Evolutionary conservation across 129 eudicot species (phyloP).

Genomic region (Gnaphalium uliginosum): DNA sequence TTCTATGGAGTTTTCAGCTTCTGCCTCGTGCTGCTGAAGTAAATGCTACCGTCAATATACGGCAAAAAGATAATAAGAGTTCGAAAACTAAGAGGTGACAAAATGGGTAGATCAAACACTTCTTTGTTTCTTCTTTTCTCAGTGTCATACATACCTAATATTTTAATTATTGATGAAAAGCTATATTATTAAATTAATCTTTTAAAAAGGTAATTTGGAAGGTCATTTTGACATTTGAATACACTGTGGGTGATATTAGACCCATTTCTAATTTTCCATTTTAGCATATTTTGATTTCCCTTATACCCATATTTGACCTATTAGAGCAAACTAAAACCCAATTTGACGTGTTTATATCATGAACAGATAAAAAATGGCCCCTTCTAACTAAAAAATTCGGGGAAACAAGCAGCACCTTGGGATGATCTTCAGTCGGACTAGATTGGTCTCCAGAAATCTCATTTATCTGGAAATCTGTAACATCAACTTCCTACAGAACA

Average conservation of each 20-base stretch:
- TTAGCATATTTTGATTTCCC: background rate
- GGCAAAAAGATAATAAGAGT: background rate
- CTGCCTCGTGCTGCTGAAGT: constrained; percentile 41
- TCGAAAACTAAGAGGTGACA: background rate
- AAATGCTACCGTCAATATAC: background rate
- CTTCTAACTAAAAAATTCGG: background rate
- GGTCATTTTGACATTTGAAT: too few species aligned
- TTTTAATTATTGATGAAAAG: background rate
- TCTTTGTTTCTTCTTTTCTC: background rate
- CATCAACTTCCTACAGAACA: constrained; percentile 55
- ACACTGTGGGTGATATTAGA: too few species aligned
- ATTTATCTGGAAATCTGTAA: constrained; percentile 39
- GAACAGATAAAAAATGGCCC: background rate
- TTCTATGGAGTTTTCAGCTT: constrained; percentile 48
- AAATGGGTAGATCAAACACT: too few species aligned
- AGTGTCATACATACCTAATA: background rate
- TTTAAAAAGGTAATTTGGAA: too few species aligned
- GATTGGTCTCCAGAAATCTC: constrained; percentile 45
- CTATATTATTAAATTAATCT: background rate
- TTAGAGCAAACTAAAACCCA: background rate
- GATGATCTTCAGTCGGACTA: constrained; percentile 42
- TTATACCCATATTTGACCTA: background rate
- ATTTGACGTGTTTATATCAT: background rate
- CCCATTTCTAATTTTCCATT: too few species aligned
- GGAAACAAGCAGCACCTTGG: constrained; percentile 38